phyloP scores from a whole-genome alignment of 495 filamentous ascomycete species.

The Lophium mytilinum region DNA sequence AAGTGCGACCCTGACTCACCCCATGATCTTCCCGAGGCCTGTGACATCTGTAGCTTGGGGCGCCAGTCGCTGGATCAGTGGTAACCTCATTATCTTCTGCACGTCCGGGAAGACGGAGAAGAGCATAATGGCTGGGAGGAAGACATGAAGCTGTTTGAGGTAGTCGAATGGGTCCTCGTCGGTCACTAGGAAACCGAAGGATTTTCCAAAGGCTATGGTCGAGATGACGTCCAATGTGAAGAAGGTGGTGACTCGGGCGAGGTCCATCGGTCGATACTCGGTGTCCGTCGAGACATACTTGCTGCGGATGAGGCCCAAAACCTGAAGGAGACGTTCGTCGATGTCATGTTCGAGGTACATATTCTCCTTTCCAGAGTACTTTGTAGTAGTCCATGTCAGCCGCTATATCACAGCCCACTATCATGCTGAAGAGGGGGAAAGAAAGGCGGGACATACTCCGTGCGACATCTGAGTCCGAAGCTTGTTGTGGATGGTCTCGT shows the following conservation, averaged over 20 bases:
- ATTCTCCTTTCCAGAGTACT: slow-evolving; percentile 46
- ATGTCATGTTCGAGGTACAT: slow-evolving; percentile 39
- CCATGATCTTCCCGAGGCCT: slow-evolving; percentile 29
- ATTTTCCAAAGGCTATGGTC: slow-evolving; percentile 43
- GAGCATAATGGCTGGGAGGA: slow-evolving; percentile 26
- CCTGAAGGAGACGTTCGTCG: slow-evolving; percentile 34
- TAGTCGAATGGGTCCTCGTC: slow-evolving; percentile 27
- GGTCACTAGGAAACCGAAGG: slow-evolving; percentile 40
- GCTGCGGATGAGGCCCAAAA: slow-evolving; percentile 35
- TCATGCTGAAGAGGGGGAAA: not conserved
- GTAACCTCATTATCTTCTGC: slow-evolving; percentile 24
- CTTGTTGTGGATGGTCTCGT: slow-evolving; percentile 36
- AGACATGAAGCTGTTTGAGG: slow-evolving; percentile 23
- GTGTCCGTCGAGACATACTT: slow-evolving; percentile 27
- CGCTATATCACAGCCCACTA: too few relatives aligned
- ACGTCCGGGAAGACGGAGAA: slow-evolving; percentile 28
- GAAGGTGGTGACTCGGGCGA: slow-evolving; percentile 37
- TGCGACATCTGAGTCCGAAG: slow-evolving; percentile 29
- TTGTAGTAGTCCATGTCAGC: too few relatives aligned
- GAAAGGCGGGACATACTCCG: slow-evolving; percentile 19
- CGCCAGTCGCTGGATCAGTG: slow-evolving; percentile 30
- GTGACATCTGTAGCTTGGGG: slow-evolving; percentile 27
- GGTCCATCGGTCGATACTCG: slow-evolving; percentile 36
- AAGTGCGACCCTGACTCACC: not conserved
- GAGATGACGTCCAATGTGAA: slow-evolving; percentile 48